Conservation (phyloP, 2,329 filamentous ascomycete species). For the Trichoderma koningii region DNA sequence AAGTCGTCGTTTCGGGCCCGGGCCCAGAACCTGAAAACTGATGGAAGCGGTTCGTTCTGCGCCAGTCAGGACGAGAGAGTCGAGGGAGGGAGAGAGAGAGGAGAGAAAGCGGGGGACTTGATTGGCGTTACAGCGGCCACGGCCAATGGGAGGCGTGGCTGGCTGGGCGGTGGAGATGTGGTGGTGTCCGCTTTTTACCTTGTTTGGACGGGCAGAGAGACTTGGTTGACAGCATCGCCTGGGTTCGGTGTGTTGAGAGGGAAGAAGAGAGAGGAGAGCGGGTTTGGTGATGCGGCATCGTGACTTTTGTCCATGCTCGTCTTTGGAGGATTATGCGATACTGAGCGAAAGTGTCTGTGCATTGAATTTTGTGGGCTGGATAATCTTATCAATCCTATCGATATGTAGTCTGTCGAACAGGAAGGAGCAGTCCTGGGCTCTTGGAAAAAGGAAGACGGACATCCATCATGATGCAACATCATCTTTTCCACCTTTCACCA, state of each 20-base stretch:
- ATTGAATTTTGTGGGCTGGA: background rate
- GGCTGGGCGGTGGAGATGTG: background rate
- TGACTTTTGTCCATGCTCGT: background rate
- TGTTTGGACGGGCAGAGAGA: background rate
- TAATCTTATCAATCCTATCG: background rate
- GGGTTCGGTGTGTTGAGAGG: background rate
- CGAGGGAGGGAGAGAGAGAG: background rate
- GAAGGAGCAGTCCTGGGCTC: background rate
- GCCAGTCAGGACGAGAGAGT: background rate
- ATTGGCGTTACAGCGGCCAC: background rate
- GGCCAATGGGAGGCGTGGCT: conserved; percentile 1
- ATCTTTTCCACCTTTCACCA: background rate
- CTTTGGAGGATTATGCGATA: background rate
- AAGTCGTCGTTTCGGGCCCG: conserved; percentile 19
- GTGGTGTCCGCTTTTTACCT: background rate
- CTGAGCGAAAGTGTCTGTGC: background rate
- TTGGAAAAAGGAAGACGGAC: background rate
- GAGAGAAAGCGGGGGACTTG: conserved; percentile 13
- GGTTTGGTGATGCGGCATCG: background rate
- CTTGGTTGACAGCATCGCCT: background rate
- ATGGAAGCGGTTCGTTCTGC: conserved; percentile 14
- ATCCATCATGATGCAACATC: background rate
- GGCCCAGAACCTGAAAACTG: conserved; percentile 4
- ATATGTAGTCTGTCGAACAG: background rate
- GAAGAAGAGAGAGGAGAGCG: too few relatives aligned